Conservation (phyloP, 2,329 filamentous ascomycete genomes). For the Kalmusia sp. region DNA sequence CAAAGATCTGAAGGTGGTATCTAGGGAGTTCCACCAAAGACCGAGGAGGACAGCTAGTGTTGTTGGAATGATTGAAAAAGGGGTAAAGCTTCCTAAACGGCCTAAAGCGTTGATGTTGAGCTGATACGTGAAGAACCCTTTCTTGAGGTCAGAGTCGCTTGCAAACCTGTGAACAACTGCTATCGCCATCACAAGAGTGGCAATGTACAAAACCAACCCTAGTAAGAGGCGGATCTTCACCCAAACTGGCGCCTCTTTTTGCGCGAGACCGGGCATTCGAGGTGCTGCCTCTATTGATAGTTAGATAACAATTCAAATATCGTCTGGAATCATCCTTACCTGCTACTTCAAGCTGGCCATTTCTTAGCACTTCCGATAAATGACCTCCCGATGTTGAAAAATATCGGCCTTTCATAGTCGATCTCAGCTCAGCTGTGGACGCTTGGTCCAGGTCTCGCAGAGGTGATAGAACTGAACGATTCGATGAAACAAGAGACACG, state of each 20-base stretch:
- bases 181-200: slow-evolving; percentile 9
- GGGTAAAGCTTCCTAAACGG: slow-evolving; percentile 17
- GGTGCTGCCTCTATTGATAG: not conserved
- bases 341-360: not conserved
- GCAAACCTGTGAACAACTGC: slow-evolving; percentile 14
- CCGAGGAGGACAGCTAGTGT: slow-evolving; percentile 20
- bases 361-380: not conserved
- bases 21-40: slow-evolving; percentile 28
- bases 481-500: slow-evolving; percentile 8
- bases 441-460: slow-evolving; percentile 7
- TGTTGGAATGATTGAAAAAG: slow-evolving; percentile 25
- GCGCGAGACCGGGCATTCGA: not conserved
- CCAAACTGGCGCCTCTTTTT: slow-evolving; percentile 7
- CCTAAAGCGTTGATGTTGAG: slow-evolving; percentile 8
- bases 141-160: slow-evolving; percentile 8
- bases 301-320: not conserved
- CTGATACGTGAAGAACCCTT: slow-evolving; percentile 19
- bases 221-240: slow-evolving; percentile 11
- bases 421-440: slow-evolving; percentile 4
- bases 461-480: slow-evolving; percentile 5
- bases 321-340: not conserved
- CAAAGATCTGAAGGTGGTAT: slow-evolving; percentile 22
- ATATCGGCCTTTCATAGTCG: not conserved
- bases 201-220: slow-evolving; percentile 5
- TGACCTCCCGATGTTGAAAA: slow-evolving; percentile 5